phyloP scores from a whole-genome alignment of 176 grass and related monocot species.

The Carex myosuroides region DNA sequence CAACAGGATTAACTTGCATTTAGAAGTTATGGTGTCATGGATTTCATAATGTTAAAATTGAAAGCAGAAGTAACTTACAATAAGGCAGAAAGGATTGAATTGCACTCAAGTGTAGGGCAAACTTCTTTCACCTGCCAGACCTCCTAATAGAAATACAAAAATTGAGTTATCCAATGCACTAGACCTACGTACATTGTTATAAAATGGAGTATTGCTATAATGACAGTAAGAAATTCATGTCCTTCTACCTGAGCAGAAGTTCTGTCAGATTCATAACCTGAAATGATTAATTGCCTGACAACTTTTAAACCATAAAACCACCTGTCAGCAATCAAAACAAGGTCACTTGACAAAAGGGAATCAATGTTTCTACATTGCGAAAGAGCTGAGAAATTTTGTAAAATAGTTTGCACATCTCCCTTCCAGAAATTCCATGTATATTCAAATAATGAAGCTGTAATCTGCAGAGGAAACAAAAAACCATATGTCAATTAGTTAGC shows the following conservation, averaged over 20 bases:
- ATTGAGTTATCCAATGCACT: too few species aligned
- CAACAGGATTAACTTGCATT: too few species aligned
- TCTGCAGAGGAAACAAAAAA: slow-evolving; percentile 39
- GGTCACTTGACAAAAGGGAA: slow-evolving; percentile 52
- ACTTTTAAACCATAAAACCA: slow-evolving; percentile 93
- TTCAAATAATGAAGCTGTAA: slow-evolving; percentile 86
- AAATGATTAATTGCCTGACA: slow-evolving; percentile 69
- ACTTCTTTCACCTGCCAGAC: too few species aligned
- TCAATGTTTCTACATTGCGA: slow-evolving; percentile 51
- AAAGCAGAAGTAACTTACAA: too few species aligned
- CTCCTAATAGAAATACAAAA: too few species aligned
- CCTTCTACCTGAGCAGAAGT: slow-evolving; percentile 75
- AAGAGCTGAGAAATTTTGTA: slow-evolving; percentile 84
- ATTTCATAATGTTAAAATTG: not conserved
- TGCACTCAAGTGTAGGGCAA: too few species aligned
- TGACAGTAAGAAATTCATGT: too few species aligned
- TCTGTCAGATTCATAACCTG: slow-evolving; percentile 81
- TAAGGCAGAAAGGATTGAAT: too few species aligned
- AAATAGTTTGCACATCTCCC: slow-evolving; percentile 73
- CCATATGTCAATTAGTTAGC: not conserved
- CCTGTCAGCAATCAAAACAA: slow-evolving; percentile 75
- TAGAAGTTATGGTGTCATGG: not conserved
- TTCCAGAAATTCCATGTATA: slow-evolving; percentile 98
- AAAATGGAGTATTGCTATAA: too few species aligned
- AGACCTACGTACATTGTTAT: too few species aligned